phyloP scores from a whole-genome alignment of 164 flowering plant genomes.

The Akebia trifoliata region DNA sequence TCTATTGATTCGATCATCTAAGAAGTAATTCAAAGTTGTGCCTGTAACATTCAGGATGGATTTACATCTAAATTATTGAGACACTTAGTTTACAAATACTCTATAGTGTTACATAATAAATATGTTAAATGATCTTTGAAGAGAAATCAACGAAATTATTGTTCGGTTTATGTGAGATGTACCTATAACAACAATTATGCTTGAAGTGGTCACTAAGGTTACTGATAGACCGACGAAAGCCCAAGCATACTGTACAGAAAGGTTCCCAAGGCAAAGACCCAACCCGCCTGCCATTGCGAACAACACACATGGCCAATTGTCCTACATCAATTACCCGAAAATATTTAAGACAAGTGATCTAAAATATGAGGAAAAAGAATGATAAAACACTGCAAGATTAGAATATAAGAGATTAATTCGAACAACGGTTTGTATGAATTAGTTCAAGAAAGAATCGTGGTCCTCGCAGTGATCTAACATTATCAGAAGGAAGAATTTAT shows the following conservation, averaged over 20 bases:
- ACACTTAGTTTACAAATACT: too few relatives aligned
- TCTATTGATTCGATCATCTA: conserved; percentile 63
- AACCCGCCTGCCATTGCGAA: conserved; percentile 80
- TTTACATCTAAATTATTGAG: too few relatives aligned
- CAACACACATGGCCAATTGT: conserved; percentile 64
- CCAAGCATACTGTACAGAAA: conserved; percentile 74
- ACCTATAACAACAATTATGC: conserved; percentile 81
- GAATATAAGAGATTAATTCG: too few relatives aligned
- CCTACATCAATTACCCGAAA: conserved; percentile 41
- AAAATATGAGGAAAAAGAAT: too few relatives aligned
- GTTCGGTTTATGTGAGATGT: background rate
- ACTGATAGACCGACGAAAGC: conserved; percentile 80
- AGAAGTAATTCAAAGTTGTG: conserved; percentile 73
- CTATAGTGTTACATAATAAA: too few relatives aligned
- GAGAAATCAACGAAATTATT: too few relatives aligned
- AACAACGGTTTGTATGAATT: too few relatives aligned
- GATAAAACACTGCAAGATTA: too few relatives aligned
- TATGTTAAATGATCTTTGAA: background rate
- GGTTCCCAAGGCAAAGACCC: conserved; percentile 63
- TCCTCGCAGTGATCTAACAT: too few relatives aligned
- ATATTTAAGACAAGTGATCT: too few relatives aligned
- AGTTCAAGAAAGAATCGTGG: too few relatives aligned
- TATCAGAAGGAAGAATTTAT: too few relatives aligned
- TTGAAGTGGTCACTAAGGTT: conserved; percentile 53
- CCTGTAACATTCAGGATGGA: conserved; percentile 34